Conservation (phyloP, 2,329 filamentous ascomycete genomes). For the Colletotrichum higginsianum region DNA sequence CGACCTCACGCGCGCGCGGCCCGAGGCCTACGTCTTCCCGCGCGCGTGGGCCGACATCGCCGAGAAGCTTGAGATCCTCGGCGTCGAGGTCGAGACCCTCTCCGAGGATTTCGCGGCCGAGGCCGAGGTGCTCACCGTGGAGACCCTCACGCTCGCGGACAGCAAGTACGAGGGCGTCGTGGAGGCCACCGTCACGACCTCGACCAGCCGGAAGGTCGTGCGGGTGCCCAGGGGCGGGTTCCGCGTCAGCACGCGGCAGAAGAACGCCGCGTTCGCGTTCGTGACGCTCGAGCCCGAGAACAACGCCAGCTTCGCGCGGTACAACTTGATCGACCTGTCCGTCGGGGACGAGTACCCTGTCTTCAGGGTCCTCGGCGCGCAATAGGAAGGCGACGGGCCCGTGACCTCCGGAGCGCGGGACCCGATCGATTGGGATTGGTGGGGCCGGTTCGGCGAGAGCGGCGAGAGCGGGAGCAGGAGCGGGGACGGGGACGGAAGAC, state of each 20-base stretch:
- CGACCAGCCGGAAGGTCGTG: slow-evolving; percentile 40
- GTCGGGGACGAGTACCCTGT: slow-evolving; percentile 51
- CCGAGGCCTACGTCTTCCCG: slow-evolving; percentile 49
- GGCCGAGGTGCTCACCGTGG: slow-evolving; percentile 48
- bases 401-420: background rate
- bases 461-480: background rate
- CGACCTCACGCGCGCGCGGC: slow-evolving; percentile 48
- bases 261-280: slow-evolving; percentile 49
- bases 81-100: slow-evolving; percentile 47
- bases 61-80: slow-evolving; percentile 45
- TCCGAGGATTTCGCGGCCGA: slow-evolving; percentile 44
- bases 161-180: slow-evolving; percentile 49
- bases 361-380: slow-evolving; percentile 43
- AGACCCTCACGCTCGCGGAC: slow-evolving; percentile 42
- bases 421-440: background rate
- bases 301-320: slow-evolving; percentile 50
- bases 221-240: slow-evolving; percentile 49
- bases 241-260: slow-evolving; percentile 50
- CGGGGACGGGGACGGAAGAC: background rate
- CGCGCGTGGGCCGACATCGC: slow-evolving; percentile 48
- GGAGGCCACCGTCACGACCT: slow-evolving; percentile 43
- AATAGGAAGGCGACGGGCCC: background rate
- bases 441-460: background rate
- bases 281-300: slow-evolving; percentile 51
- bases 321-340: slow-evolving; percentile 48